Percentiles rank a stretch among this genome's conserved stretches.
These are phyloP conservation scores for Lagenidium sp. DNA, from an alignment of 352 stramenopile genomes.

Conservation along the genomic window DNA sequence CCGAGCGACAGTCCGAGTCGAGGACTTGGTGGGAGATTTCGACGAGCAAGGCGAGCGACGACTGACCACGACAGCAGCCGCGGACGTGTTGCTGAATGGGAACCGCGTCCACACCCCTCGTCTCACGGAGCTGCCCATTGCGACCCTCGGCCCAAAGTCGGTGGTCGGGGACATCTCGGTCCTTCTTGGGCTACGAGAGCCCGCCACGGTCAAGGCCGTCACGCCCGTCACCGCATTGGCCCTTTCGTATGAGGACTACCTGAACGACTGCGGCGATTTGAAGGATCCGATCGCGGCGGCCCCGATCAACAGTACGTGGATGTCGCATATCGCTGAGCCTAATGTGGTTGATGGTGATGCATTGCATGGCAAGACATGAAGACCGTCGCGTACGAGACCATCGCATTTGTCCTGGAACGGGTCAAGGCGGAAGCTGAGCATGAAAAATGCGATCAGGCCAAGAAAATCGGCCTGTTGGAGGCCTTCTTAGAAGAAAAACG, in stretches of 20 bases:
- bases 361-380: conserved; percentile 15
- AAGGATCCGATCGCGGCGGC: conserved; percentile 19
- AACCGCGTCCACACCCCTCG: neutral
- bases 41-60: neutral
- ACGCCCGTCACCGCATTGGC: conserved; percentile 12
- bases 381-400: conserved; percentile 36
- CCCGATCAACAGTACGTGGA: conserved; percentile 16
- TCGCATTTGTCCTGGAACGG: conserved; percentile 37
- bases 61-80: neutral
- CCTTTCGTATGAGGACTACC: conserved; percentile 10
- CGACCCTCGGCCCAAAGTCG: conserved; percentile 10
- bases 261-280: conserved; percentile 27
- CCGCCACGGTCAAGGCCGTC: conserved; percentile 13
- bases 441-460: conserved; percentile 23
- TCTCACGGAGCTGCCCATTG: conserved; percentile 8
- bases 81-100: neutral
- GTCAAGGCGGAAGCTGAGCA: conserved; percentile 37
- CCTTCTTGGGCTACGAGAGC: conserved; percentile 9
- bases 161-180: conserved; percentile 12
- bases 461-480: conserved; percentile 4
- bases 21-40: conserved; percentile 5
- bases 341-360: neutral
- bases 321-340: too few species aligned
- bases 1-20: conserved; percentile 11
- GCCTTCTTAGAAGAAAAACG: conserved; percentile 2